These are phyloP conservation scores for Penicillium fuscoglaucum DNA, from an alignment of 2,329 filamentous ascomycete species.

Conservation along the genomic window DNA sequence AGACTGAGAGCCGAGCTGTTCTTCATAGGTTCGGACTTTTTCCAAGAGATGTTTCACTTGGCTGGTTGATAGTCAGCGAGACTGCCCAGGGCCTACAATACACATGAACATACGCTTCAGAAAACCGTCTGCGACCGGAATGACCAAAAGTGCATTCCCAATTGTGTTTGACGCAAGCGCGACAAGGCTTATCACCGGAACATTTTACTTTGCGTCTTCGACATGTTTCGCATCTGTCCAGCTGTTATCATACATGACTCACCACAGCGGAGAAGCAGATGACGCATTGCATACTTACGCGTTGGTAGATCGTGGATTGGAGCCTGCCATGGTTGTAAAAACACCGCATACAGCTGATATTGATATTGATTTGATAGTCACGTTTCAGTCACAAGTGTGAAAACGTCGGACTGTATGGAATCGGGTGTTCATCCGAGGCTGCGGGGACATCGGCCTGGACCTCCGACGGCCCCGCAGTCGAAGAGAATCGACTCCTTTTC, in stretches of 20 bases:
- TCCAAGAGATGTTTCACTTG: conserved; percentile 18
- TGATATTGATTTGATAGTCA: background rate
- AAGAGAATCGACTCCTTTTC: background rate
- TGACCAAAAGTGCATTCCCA: conserved; percentile 20
- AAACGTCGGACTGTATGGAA: background rate
- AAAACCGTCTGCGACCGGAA: conserved; percentile 18
- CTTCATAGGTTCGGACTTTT: conserved; percentile 19
- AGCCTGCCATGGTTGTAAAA: background rate
- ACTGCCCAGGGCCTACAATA: background rate
- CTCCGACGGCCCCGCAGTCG: conserved; percentile 5
- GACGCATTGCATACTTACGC: conserved; percentile 4
- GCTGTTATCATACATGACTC: conserved; percentile 4
- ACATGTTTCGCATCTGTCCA: conserved; percentile 17
- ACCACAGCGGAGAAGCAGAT: background rate
- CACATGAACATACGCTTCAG: conserved; percentile 17
- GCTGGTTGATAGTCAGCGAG: background rate
- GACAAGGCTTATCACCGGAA: conserved; percentile 24
- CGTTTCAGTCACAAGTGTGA: background rate
- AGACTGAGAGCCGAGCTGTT: conserved; percentile 1
- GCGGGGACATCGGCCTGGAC: conserved; percentile 1
- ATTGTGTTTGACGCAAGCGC: conserved; percentile 18
- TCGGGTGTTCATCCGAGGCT: conserved; percentile 3
- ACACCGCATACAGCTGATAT: background rate
- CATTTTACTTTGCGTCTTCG: conserved; percentile 26
- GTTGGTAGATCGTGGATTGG: conserved; percentile 9